Evolutionary conservation across 768 basidiomycete genomes (phyloP).

Genomic region (Naganishia onofrii): DNA sequence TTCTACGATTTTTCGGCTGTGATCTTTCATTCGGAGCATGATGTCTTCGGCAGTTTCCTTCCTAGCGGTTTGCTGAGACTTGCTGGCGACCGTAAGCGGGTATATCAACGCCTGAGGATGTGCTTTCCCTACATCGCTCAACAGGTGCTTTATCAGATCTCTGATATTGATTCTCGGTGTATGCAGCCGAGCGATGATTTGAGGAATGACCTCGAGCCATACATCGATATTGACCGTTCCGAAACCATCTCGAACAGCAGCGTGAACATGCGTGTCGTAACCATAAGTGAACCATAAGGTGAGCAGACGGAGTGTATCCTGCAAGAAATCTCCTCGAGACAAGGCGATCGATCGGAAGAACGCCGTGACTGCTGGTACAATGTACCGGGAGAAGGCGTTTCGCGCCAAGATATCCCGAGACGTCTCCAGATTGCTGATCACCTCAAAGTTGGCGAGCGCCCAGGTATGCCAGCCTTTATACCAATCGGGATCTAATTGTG

Average conservation of each 20-base stretch:
- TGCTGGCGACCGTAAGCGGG: conserved; percentile 85
- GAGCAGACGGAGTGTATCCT: conserved; percentile 86
- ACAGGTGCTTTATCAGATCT: conserved; percentile 78
- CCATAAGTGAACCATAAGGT: conserved; percentile 99
- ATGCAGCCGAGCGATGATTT: conserved; percentile 98
- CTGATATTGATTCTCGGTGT: conserved; percentile 83
- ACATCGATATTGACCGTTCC: conserved; percentile 89
- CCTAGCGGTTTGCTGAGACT: conserved; percentile 81
- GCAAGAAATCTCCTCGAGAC: conserved; percentile 82
- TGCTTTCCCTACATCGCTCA: conserved; percentile 89
- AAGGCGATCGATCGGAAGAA: conserved; percentile 94
- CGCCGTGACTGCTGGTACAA: conserved; percentile 72
- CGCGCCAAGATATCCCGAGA: conserved; percentile 56
- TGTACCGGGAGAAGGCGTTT: conserved; percentile 65
- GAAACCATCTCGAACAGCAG: conserved; percentile 83
- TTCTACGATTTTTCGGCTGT: conserved; percentile 78
- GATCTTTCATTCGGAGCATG: conserved; percentile 90
- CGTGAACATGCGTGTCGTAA: conserved; percentile 79
- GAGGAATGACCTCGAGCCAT: conserved; percentile 97
- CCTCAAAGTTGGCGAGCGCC: conserved; percentile 94
- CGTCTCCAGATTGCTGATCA: conserved; percentile 75
- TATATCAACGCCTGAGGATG: conserved; percentile 98
- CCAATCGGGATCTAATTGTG: conserved; percentile 90
- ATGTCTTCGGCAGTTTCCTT: conserved; percentile 78
- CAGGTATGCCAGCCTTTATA: conserved; percentile 99